These are phyloP conservation scores for Tolypocladium tundrense DNA, from an alignment of 2,329 filamentous ascomycete genomes.

Conservation along the genomic window DNA sequence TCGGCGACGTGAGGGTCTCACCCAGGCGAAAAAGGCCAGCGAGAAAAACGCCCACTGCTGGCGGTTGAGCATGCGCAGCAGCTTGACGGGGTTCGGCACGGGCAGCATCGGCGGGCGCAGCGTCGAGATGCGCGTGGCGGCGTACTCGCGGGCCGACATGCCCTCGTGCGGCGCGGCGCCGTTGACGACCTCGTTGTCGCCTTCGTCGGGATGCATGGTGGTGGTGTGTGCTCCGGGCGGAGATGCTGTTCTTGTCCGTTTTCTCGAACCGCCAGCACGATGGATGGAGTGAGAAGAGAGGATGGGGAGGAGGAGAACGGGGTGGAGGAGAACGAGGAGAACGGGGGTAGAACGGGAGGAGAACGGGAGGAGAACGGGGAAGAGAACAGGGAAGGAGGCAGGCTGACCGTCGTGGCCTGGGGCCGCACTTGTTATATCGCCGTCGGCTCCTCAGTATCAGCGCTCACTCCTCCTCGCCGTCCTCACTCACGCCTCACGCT, in stretches of 20 bases:
- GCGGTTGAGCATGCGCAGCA: slow-evolving; percentile 36
- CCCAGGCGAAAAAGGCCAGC: slow-evolving; percentile 45
- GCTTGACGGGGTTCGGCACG: slow-evolving; percentile 40
- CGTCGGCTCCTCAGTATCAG: not conserved
- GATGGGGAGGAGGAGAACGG: not conserved
- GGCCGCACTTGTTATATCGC: not conserved
- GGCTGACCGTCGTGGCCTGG: not conserved
- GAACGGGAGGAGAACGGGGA: too few species aligned
- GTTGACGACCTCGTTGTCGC: not conserved
- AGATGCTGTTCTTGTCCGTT: too few species aligned
- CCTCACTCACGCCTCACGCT: too few species aligned
- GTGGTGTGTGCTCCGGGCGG: not conserved
- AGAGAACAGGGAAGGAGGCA: not conserved
- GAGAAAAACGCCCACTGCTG: slow-evolving; percentile 46
- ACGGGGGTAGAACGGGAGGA: too few species aligned
- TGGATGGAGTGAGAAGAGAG: too few species aligned
- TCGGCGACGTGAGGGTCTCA: too few species aligned
- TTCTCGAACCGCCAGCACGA: too few species aligned
- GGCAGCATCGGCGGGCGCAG: slow-evolving; percentile 48
- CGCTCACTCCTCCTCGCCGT: not conserved
- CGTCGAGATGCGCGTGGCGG: slow-evolving; percentile 40
- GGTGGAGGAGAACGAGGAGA: too few species aligned
- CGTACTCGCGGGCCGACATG: slow-evolving; percentile 38
- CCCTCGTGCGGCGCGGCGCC: slow-evolving; percentile 30
- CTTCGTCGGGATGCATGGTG: not conserved